Evolutionary conservation across 2,329 filamentous ascomycete species (phyloP), one percentile per base, ranked within the genome.

Genomic region (Claviceps sp.): DNA sequence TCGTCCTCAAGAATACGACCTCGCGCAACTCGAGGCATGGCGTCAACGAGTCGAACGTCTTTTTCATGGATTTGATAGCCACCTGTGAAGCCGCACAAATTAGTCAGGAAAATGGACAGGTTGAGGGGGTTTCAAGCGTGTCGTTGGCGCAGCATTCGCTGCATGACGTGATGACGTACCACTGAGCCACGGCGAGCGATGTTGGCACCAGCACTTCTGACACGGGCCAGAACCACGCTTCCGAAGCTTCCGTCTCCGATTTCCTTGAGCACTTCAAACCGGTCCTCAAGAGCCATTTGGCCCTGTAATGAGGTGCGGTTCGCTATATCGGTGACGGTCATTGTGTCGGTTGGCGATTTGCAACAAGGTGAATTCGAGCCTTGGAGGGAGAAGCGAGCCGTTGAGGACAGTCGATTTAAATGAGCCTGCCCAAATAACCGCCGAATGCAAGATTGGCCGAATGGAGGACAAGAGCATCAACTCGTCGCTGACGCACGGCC

Each of bases 41-140:
- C 16, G 80, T 73, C 64, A 96, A 89, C 1, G 88, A 95, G 61
- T 97, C 90, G 62, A 97, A 98, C 0, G 86, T 90, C 79, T 98
- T 98, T 78, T 98, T 98, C 93, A 98, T 98, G 5, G 93, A 97
- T 72, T 98, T 98, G 72, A 98, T 96, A 44, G 93, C 93, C 62
- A 98, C 86, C 93, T 97, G 52, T 13, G 5, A 14, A 24, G 16
- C 4, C 7, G 9, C 8, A 18, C n/a, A 38, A 38, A 16, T 47
- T 22, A 40, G 50, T 22, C 43, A 53, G 51, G 30, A 41, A 50
- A 24, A 24, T 16, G 4, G 24, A 24, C 52, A 42, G 47, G 56
- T 61, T 56, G 16, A 2, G 16, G 24, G 8, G 43, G 22, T 22
- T 24, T 34, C 30, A 20, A 9, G 18, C 5, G 20, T 43, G 20